Base-by-base conservation (phyloP, 768 basidiomycete species). In the Podaxis pistillaris region DNA sequence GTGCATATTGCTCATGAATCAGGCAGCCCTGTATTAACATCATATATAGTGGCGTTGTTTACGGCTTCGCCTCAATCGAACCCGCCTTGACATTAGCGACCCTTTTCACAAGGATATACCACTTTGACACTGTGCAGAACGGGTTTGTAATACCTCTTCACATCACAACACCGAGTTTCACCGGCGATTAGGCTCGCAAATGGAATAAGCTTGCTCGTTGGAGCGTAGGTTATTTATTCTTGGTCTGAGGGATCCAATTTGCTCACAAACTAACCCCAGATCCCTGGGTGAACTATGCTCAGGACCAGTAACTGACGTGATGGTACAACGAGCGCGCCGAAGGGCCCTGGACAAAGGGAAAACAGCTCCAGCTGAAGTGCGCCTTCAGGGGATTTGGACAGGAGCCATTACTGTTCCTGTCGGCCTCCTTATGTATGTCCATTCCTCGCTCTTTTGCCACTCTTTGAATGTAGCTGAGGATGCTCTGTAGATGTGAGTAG, bases 61-160 rank as follows among this genome's bases (percentile, higher is more conserved):
- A 77, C 62, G 77, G 77, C 1, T 76, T 75, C 55, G 76, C 76
- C 0, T 76, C 76, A 8, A 78, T 78, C 13, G 77, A 78, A 58
- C 77, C 77, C 33, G 76, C 76, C 9, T 65, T 79, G 59, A 79
- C 73, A 6, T 46, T 79, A 51, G 76, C 78, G 3, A 71, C 76
- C 6, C 62, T 79, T 2, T 78, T 77, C 64, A 76, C 75, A 3
- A 59, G 73, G 40, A 63, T 76, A n/a, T 78, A 77, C 62, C 70
- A 75, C 17, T 79, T 78, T 58, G 72, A 77, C 58, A 76, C 78
- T 5, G 75, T 75, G 11, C 68, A 69, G 8, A 76, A 78, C 46
- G 76, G 75, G 76, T 76, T 60, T 55, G 65, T 62, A 36, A 19
- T 22, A 15, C 37, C 57, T 60, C 24, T 1, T 22, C 47, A 19